Conservation (phyloP, 176 grass and related monocot genomes). For the Carex parvula region DNA sequence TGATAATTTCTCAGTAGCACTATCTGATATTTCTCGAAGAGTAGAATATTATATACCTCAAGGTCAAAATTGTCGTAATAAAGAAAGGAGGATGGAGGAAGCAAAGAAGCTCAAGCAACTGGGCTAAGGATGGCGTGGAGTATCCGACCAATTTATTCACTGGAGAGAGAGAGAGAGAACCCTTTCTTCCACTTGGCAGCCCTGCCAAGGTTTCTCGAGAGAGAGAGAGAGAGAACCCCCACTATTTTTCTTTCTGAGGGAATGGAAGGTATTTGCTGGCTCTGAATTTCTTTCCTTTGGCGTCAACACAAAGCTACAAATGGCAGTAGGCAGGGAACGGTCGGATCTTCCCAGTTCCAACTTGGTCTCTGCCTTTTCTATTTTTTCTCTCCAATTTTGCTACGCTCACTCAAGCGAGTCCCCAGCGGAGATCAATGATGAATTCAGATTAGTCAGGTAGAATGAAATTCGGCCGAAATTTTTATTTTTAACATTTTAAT, state of each 20-base stretch:
- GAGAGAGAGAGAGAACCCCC: not conserved
- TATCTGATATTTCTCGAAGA: not conserved
- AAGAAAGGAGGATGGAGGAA: not conserved
- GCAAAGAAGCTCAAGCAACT: slow-evolving; percentile 12
- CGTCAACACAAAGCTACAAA: slow-evolving; percentile 6
- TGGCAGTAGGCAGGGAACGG: not conserved
- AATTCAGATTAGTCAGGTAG: no score
- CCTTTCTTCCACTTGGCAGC: no score
- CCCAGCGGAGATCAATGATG: not conserved
- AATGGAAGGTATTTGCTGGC: not conserved
- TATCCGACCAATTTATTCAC: slow-evolving; percentile 9
- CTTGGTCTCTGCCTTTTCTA: not conserved
- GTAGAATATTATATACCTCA: not conserved
- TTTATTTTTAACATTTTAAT: no score
- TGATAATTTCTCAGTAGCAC: not conserved
- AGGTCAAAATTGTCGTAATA: not conserved
- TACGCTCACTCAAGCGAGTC: not conserved
- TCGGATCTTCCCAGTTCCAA: not conserved
- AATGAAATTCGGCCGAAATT: no score
- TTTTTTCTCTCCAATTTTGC: not conserved
- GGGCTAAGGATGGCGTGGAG: slow-evolving; percentile 16
- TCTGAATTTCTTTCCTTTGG: slow-evolving; percentile 4
- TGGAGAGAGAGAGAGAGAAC: not conserved
- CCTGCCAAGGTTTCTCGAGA: no score
- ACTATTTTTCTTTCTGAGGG: not conserved